phyloP scores from a whole-genome alignment of 495 filamentous ascomycete species.

The Trichocladium uniseriatum region DNA sequence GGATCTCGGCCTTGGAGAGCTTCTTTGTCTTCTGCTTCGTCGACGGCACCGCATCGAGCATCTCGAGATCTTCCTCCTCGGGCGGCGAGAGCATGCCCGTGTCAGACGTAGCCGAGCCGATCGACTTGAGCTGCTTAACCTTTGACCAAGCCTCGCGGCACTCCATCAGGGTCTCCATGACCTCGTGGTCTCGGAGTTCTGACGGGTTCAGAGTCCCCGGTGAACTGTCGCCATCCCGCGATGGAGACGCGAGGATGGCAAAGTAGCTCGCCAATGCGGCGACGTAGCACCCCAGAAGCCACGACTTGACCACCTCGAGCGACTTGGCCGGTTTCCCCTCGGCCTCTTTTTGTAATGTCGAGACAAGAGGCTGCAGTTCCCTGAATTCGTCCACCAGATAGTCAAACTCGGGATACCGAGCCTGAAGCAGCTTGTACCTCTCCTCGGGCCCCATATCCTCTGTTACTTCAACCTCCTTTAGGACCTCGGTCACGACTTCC shows the following conservation, averaged over 20 bases:
- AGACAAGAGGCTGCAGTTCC: constrained; percentile 56
- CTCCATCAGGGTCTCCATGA: constrained; percentile 77
- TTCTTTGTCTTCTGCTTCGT: constrained; percentile 21
- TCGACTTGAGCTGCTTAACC: constrained; percentile 51
- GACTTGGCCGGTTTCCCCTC: constrained; percentile 48
- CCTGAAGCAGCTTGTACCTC: constrained; percentile 61
- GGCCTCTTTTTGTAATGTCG: constrained; percentile 40
- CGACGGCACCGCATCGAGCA: constrained; percentile 19
- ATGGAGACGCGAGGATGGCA: constrained; percentile 69
- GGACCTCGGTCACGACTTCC: constrained; percentile 64
- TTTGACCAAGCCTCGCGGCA: constrained; percentile 72
- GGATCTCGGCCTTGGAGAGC: constrained; percentile 24
- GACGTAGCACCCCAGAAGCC: constrained; percentile 72
- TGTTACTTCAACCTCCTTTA: constrained; percentile 73
- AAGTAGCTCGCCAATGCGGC: constrained; percentile 89
- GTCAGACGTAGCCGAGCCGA: constrained; percentile 10
- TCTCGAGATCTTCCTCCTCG: constrained; percentile 26
- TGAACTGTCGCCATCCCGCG: constrained; percentile 43
- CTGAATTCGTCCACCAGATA: constrained; percentile 72
- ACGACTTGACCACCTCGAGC: constrained; percentile 57
- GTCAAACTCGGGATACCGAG: constrained; percentile 86
- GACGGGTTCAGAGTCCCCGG: constrained; percentile 51
- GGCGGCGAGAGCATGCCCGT: constrained; percentile 28
- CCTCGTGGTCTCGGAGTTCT: constrained; percentile 73
- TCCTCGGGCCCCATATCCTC: constrained; percentile 70